Conservation (phyloP, 1,139 yeast species). For the Taphrina deformans region DNA sequence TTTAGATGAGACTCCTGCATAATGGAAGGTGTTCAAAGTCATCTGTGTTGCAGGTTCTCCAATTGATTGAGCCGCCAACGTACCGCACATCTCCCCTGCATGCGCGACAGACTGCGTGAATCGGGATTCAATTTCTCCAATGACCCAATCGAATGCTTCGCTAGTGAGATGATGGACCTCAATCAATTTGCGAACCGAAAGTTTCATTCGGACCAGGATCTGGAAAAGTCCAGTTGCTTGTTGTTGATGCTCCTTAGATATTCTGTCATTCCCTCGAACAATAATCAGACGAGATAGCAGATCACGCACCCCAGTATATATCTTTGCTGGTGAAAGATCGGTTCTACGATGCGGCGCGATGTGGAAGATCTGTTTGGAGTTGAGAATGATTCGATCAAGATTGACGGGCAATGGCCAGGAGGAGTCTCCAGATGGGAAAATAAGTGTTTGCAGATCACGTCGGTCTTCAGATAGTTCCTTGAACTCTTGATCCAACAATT, state of each 20-base stretch:
- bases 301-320: slow-evolving; percentile 69
- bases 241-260: slow-evolving; percentile 81
- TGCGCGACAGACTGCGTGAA: slow-evolving; percentile 91
- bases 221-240: slow-evolving; percentile 90
- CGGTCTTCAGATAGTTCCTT: slow-evolving; percentile 76
- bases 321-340: slow-evolving; percentile 80
- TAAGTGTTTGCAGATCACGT: slow-evolving; percentile 68
- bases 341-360: slow-evolving; percentile 88
- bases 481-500: slow-evolving; percentile 78
- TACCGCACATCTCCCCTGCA: slow-evolving; percentile 99
- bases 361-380: slow-evolving; percentile 95
- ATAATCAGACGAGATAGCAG: slow-evolving; percentile 69
- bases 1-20: slow-evolving; percentile 99
- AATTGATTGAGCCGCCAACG: slow-evolving; percentile 96
- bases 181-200: slow-evolving; percentile 84
- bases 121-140: slow-evolving; percentile 91
- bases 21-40: slow-evolving; percentile 99
- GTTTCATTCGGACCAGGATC: slow-evolving; percentile 85
- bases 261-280: slow-evolving; percentile 75
- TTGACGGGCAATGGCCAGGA: slow-evolving; percentile 96
- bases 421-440: slow-evolving; percentile 89
- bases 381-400: slow-evolving; percentile 92
- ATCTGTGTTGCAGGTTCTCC: slow-evolving; percentile 99
- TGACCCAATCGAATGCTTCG: slow-evolving; percentile 91
- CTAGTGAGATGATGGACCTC: slow-evolving; percentile 85